phyloP scores from a whole-genome alignment of 768 basidiomycete species.

The Naematelia encephala region DNA sequence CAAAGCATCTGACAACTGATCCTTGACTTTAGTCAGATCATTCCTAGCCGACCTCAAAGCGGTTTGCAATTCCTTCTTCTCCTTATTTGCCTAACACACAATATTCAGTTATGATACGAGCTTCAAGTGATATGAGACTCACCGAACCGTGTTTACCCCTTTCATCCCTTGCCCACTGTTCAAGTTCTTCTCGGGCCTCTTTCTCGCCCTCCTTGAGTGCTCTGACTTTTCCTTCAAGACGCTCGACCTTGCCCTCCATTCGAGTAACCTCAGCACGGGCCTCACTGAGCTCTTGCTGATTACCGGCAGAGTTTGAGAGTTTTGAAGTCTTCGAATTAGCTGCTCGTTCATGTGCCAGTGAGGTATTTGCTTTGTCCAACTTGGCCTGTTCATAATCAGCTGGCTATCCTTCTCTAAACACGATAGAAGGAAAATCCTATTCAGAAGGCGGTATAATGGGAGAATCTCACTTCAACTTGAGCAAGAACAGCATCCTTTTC shows the following conservation, averaged over 20 bases:
- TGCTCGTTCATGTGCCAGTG: constrained; percentile 23
- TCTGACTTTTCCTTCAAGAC: constrained; percentile 24
- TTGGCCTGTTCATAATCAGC: constrained; percentile 8
- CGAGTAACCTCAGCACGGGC: constrained; percentile 13
- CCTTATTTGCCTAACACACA: constrained; percentile 28
- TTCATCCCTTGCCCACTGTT: constrained; percentile 19
- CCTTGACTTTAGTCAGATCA: constrained; percentile 23
- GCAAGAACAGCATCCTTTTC: constrained; percentile 31
- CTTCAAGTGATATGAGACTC: constrained; percentile 4
- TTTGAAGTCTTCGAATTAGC: constrained; percentile 6
- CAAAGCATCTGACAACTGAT: constrained; percentile 29
- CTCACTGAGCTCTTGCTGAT: constrained; percentile 13
- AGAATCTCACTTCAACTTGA: constrained; percentile 26
- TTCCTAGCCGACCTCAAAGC: constrained; percentile 21
- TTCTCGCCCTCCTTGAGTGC: constrained; percentile 29
- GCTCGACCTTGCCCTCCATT: constrained; percentile 24
- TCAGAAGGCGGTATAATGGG: not conserved
- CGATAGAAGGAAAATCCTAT: no score
- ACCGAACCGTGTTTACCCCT: constrained; percentile 27
- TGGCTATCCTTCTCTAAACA: no score
- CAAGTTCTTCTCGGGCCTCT: constrained; percentile 27
- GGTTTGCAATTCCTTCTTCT: constrained; percentile 26
- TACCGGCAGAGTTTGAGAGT: constrained; percentile 7
- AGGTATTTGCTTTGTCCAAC: constrained; percentile 21
- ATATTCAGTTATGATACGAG: not conserved